These are phyloP conservation scores for Ogataea henricii DNA, from an alignment of 805 yeast genomes.

Conservation along the genomic window DNA sequence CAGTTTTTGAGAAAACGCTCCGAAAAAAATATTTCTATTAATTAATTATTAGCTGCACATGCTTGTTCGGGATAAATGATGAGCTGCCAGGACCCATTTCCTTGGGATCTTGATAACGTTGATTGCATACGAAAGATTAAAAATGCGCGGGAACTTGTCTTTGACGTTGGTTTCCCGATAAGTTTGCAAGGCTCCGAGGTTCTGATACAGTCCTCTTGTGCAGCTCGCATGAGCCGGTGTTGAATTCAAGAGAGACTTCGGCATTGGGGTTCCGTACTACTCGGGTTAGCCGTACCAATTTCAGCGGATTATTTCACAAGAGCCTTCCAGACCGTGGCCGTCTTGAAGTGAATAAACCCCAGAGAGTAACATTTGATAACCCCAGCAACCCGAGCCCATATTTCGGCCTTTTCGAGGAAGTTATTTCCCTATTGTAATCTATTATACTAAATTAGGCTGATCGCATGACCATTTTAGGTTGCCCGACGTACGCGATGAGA, in stretches of 20 bases:
- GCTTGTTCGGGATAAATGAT: background rate
- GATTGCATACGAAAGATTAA: background rate
- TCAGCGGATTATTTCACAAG: too few species aligned
- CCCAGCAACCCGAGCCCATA: constrained; percentile 18
- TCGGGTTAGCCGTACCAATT: too few species aligned
- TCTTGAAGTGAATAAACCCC: too few species aligned
- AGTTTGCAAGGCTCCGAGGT: background rate
- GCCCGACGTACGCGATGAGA: background rate
- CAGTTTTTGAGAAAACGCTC: background rate
- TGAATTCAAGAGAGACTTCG: too few species aligned
- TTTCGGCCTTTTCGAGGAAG: background rate
- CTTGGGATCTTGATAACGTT: background rate
- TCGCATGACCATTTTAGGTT: background rate
- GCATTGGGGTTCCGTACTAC: too few species aligned
- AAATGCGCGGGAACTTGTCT: constrained; percentile 2
- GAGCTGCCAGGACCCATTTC: background rate
- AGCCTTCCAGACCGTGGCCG: too few species aligned
- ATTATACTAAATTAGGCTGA: background rate
- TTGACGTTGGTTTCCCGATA: background rate
- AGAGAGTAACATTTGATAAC: background rate
- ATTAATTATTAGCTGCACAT: background rate
- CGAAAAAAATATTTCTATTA: background rate
- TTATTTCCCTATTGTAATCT: background rate
- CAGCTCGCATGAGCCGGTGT: too few species aligned
- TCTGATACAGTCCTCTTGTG: too few species aligned